Percentiles rank a stretch among this genome's conserved stretches.
Evolutionary conservation across 2,329 filamentous ascomycete genomes (phyloP).

Genomic region (Talaromyces sp.): DNA sequence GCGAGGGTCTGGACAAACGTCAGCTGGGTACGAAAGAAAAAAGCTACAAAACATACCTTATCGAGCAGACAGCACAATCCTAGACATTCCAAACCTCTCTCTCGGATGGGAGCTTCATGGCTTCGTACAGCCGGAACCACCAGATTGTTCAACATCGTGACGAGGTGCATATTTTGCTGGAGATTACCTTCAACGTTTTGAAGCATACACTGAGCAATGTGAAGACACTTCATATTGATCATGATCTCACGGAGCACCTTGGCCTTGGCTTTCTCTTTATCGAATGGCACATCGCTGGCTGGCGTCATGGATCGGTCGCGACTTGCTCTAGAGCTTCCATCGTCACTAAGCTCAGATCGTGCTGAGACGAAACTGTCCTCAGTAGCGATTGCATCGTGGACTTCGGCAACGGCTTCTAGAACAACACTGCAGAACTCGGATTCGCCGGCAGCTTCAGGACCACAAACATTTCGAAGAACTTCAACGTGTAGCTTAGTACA

Average conservation of each 20-base stretch:
- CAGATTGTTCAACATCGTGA: slow-evolving; percentile 96
- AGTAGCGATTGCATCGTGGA: slow-evolving; percentile 83
- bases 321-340: slow-evolving; percentile 46
- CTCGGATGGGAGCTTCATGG: slow-evolving; percentile 87
- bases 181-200: slow-evolving; percentile 86
- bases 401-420: slow-evolving; percentile 90
- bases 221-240: slow-evolving; percentile 96
- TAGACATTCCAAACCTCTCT: slow-evolving; percentile 83
- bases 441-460: slow-evolving; percentile 53
- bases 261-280: slow-evolving; percentile 65
- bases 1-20: slow-evolving; percentile 64
- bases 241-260: slow-evolving; percentile 75
- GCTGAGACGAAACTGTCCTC: slow-evolving; percentile 93
- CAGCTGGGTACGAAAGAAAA: slow-evolving; percentile 2
- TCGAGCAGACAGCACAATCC: slow-evolving; percentile 90
- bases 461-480: slow-evolving; percentile 78
- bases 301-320: slow-evolving; percentile 46
- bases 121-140: slow-evolving; percentile 93
- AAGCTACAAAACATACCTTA: slow-evolving; percentile 52
- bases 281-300: slow-evolving; percentile 54
- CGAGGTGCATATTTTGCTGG: slow-evolving; percentile 85
- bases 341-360: slow-evolving; percentile 74
- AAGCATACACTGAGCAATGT: slow-evolving; percentile 96
- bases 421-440: slow-evolving; percentile 56
- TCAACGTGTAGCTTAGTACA: slow-evolving; percentile 85